Evolutionary conservation across 192 early-diverging fungal species (phyloP), one percentile per base, ranked within the genome.

Genomic region (Umbelopsis sp.): DNA sequence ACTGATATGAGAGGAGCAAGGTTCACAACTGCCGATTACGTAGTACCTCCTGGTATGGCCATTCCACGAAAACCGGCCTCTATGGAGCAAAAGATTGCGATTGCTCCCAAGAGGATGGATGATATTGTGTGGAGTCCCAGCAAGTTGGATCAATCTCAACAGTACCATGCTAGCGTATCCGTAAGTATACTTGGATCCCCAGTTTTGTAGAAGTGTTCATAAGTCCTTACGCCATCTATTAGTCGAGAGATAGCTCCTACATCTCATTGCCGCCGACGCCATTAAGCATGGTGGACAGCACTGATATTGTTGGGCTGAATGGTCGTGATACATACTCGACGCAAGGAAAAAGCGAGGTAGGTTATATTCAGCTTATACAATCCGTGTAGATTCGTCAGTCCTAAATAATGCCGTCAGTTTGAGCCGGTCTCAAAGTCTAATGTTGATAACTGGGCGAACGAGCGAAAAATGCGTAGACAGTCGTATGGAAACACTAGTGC

Each of bases 391-490:
- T 38, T 38, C 4, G 36, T 38, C 8, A 38, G 7, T 41, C 7
- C 38, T 41, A 41, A 38, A 41, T 6, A 49, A 5, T 14, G 32
- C 0, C 3, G n/a, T 16, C 21, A 62, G 26, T n/a, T 34, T 29
- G 56, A 62, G 56, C 56, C 26, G 56, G 56, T 62, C 56, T 62
- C 56, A 32, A 34, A 22, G 26, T 62, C 56, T 34, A 34, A 29
- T 36, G 26, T 3, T 26, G 56, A 62, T 32, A 16, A 29, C 17
- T 34, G 56, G 31, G 56, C 56, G 26, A 29, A 32, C 2, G 56
- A 62, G 4, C 24, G 26, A 20, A 62, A 62, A n/a, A 14, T 62
- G 31, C 56, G 56, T 0, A 14, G 17, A 12, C 25, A 36, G 7
- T 32, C 26, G 3, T 36, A 62, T 20, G 56, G 29, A 20, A 62